These are phyloP conservation scores for Zelopaecilomyces penicillatus DNA, from an alignment of 2,329 filamentous ascomycete species.

Conservation along the genomic window DNA sequence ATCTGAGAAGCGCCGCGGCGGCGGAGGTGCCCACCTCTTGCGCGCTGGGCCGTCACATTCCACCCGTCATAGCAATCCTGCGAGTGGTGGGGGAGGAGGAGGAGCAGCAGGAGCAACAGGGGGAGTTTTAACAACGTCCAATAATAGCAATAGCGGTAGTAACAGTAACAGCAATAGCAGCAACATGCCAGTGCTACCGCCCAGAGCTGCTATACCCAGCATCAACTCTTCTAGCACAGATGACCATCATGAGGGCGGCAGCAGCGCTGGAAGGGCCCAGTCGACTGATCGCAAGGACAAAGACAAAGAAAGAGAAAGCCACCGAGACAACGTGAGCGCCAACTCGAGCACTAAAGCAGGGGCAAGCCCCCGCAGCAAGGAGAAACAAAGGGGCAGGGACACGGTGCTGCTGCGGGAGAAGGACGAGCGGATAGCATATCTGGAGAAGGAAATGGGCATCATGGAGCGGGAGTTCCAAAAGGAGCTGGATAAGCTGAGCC, in stretches of 20 bases:
- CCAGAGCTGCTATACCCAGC: constrained; percentile 20
- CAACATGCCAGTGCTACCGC: constrained; percentile 22
- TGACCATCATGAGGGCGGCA: constrained; percentile 16
- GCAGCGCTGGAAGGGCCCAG: constrained; percentile 15
- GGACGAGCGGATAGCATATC: constrained; percentile 42
- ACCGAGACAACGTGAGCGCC: constrained; percentile 8
- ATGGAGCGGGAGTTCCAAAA: constrained; percentile 47
- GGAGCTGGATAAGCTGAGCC: constrained; percentile 44
- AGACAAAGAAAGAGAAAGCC: constrained; percentile 21
- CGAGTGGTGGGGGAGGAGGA: background rate
- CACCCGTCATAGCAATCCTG: constrained; percentile 10
- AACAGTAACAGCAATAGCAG: constrained; percentile 20
- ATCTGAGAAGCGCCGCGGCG: constrained; percentile 37
- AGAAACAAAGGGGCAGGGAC: constrained; percentile 14
- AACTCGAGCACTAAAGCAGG: constrained; percentile 7
- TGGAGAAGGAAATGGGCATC: constrained; percentile 43
- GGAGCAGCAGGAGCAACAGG: constrained; percentile 2
- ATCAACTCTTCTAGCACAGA: constrained; percentile 15
- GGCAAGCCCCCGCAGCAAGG: constrained; percentile 12
- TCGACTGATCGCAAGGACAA: constrained; percentile 29
- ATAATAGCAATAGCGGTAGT: background rate
- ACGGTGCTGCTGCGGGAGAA: constrained; percentile 31
- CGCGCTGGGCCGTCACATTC: constrained; percentile 12
- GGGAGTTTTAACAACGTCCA: background rate
- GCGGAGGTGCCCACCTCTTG: constrained; percentile 16